Evolutionary conservation across 108 stramenopile genomes (phyloP), one percentile per base, ranked within the genome.

Genomic region (Licmophora abbreviata): DNA sequence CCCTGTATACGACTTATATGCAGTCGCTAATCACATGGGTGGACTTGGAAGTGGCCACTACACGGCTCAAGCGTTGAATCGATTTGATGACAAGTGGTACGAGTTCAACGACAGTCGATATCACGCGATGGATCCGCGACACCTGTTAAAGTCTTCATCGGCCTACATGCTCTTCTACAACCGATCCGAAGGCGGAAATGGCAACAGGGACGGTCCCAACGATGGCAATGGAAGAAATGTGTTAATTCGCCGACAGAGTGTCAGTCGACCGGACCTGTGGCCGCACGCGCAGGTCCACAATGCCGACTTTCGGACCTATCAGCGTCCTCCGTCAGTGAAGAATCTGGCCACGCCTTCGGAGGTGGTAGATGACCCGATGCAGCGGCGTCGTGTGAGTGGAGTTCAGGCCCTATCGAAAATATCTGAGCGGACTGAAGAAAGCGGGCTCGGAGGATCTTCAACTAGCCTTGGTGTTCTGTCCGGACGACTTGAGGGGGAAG

Each of bases 21-120:
- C 94, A 9, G 92, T 99, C 4, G 85, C 90, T 11, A 84, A 96
- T 56, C 88, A 90, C 76, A 77, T 71, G 26, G 97, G 92, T 5
- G 75, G 73, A 31, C 73, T 95, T 26, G 80, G 90, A 8, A 81
- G 83, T 9, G 97, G 97, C 1, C 97, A 99, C 62, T 99, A 99
- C 58, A 96, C 94, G 9, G 93, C 96, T 2, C 61, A 72, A 21
- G 81, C 83, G 18, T 55, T 77, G 49, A 85, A 80, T 71, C 62
- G 88, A 48, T 85, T 90, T 55, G 89, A 88, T 61, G 79, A 71
- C 32, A 29, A 63, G n/a, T 85, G 88, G 88, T 83, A 84, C 51
- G 79, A 83, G 33, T 84, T 86, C 61, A 91, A 91, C 51, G 88
- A 91, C 53, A 63, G 60, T 37, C 38, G 21, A 4, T 73, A 64